Evolutionary conservation across 495 filamentous ascomycete genomes (phyloP), one percentile per base, ranked within the genome.

Genomic region (Podospora australis): DNA sequence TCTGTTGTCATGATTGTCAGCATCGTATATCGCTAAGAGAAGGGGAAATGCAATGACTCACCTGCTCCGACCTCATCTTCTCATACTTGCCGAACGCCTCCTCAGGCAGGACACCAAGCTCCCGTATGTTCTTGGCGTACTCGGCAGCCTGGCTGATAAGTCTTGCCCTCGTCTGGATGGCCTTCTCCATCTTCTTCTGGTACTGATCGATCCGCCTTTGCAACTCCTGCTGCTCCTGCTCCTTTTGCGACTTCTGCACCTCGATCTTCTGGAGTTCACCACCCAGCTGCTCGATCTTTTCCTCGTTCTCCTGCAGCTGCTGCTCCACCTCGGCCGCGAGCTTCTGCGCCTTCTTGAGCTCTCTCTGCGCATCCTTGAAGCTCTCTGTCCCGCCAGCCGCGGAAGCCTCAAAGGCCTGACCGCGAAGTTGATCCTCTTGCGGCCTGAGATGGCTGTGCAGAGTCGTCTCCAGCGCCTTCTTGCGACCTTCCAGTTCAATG

Each of bases 41-140:
- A n/a, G n/a, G n/a, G n/a, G n/a, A n/a, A 16, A 36, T 36, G 34
- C 6, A 23, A 25, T 21, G 24, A 67, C 74, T 59, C 66, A 82
- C 84, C 26, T 75, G 75, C 52, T 95, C 89, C 20, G 83, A 80
- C 51, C 87, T 81, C 38, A 83, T 79, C 58, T 81, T 84, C 56
- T 87, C 79, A 58, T 91, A 99, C 58, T 90, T 92, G 40, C 84
- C 86, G 58, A 95, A 95, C 3, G 92, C 92, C 54, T 95, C 90
- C 36, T 97, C 90, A 2, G 92, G 94, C 11, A 99, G 75, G 21
- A 92, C 89, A 56, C 92, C 92, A 6, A 99, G 73, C 54, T 96
- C 88, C 45, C 90, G 82, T 53, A 99, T 96, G 46, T 91, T 92
- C 53, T 85, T 81, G 32, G 80, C 79, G 52, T 86, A 87, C 58